Percentiles rank a stretch among this genome's conserved stretches.
These are phyloP conservation scores for Pisolithus orientalis DNA, from an alignment of 768 basidiomycete species.

Conservation along the genomic window DNA sequence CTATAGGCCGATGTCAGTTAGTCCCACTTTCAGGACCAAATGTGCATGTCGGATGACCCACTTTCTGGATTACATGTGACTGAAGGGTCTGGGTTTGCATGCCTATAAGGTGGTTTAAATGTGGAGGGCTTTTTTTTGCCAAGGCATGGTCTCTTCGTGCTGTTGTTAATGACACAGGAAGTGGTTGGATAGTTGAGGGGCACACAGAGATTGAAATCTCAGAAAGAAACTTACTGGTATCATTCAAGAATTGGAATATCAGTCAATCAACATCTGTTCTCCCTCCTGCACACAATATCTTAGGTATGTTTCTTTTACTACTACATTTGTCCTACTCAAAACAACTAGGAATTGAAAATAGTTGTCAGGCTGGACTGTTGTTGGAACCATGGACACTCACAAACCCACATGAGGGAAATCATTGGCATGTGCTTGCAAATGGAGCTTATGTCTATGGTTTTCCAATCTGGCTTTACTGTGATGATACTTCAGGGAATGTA, in stretches of 20 bases:
- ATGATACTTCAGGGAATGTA: conserved; percentile 24
- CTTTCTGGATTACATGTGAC: too few relatives aligned
- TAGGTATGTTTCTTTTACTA: conserved; percentile 5
- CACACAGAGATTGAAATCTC: conserved; percentile 4
- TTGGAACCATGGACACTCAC: conserved; percentile 1
- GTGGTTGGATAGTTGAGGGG: conserved; percentile 16
- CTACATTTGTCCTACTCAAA: not conserved
- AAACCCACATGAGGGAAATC: conserved; percentile 5
- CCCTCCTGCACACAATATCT: conserved; percentile 8
- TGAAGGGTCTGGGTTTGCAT: conserved; percentile 8
- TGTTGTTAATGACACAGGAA: not conserved
- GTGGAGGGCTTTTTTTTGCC: conserved; percentile 7
- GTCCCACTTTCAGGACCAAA: too few relatives aligned
- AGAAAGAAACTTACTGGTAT: conserved; percentile 2
- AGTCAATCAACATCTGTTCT: conserved; percentile 1
- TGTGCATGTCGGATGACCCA: too few relatives aligned
- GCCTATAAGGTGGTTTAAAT: conserved; percentile 22
- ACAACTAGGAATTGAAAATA: not conserved
- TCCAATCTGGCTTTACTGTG: conserved; percentile 17
- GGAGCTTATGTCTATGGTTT: conserved; percentile 10
- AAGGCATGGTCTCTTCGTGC: conserved; percentile 14
- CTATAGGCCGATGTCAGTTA: too few relatives aligned
- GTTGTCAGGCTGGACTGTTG: not conserved
- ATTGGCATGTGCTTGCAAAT: conserved; percentile 2
- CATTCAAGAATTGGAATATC: conserved; percentile 4